phyloP scores from a whole-genome alignment of 2,329 filamentous ascomycete species.

The Podosphaera xanthii region DNA sequence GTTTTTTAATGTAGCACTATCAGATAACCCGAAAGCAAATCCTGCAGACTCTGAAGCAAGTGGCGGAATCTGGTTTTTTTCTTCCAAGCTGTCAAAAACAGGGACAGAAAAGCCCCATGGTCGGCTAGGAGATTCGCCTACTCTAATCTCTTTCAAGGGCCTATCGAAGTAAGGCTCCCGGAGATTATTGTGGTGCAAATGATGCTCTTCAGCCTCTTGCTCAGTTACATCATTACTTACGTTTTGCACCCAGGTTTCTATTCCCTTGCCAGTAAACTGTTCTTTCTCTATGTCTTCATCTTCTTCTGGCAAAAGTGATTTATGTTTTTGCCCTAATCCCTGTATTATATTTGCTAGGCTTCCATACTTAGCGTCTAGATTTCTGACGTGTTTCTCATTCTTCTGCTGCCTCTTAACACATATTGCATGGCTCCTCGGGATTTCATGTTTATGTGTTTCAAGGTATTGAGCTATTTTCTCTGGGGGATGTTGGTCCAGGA shows the following conservation, averaged over 20 bases:
- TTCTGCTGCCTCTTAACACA: constrained; percentile 78
- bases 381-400: constrained; percentile 63
- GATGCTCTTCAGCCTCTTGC: constrained; percentile 14
- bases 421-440: constrained; percentile 80
- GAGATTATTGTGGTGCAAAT: constrained; percentile 21
- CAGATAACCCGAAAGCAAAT: constrained; percentile 27
- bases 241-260: constrained; percentile 68
- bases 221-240: constrained; percentile 35
- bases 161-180: constrained; percentile 61
- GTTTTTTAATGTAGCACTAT: no score
- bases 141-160: constrained; percentile 66
- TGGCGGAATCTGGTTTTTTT: constrained; percentile 25
- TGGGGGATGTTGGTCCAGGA: constrained; percentile 73
- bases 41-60: constrained; percentile 27
- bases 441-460: constrained; percentile 83
- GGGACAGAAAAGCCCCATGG: constrained; percentile 86
- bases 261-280: constrained; percentile 40
- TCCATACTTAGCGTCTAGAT: constrained; percentile 74
- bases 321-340: constrained; percentile 67
- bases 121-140: constrained; percentile 78
- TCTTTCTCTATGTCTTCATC: constrained; percentile 25
- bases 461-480: constrained; percentile 88
- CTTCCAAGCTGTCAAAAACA: constrained; percentile 22
- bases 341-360: constrained; percentile 87
- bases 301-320: constrained; percentile 53